Evolutionary conservation across 2,329 filamentous ascomycete genomes (phyloP).

Genomic region (Alternaria incomplexa): DNA sequence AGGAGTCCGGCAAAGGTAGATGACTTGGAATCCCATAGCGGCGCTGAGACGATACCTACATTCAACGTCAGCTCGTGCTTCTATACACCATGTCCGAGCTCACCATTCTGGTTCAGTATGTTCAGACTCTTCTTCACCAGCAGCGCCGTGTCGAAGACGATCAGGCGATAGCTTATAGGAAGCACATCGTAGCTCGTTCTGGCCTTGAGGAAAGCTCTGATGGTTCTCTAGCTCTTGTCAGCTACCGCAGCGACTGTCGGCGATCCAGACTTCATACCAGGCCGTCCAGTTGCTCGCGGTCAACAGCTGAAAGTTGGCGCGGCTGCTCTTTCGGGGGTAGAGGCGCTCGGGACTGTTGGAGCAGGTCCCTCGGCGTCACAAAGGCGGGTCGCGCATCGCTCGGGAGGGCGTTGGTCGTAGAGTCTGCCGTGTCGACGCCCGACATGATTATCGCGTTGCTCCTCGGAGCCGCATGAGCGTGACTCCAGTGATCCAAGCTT

Average conservation of each 20-base stretch:
- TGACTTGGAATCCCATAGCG: slow-evolving; percentile 92
- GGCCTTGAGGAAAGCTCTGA: slow-evolving; percentile 94
- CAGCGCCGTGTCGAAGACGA: slow-evolving; percentile 92
- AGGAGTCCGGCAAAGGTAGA: slow-evolving; percentile 93
- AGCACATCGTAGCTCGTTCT: slow-evolving; percentile 98
- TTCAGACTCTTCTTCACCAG: slow-evolving; percentile 97
- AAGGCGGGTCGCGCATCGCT: slow-evolving; percentile 27
- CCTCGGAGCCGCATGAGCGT: slow-evolving; percentile 44
- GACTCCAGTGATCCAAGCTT: slow-evolving; percentile 12
- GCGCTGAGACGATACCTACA: slow-evolving; percentile 93
- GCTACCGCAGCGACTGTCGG: slow-evolving; percentile 1
- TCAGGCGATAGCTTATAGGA: slow-evolving; percentile 92
- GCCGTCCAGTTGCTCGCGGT: slow-evolving; percentile 79
- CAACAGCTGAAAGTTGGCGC: slow-evolving; percentile 63
- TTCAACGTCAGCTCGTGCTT: slow-evolving; percentile 16
- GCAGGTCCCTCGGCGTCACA: slow-evolving; percentile 29
- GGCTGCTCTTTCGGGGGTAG: slow-evolving; percentile 38
- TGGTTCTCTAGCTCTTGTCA: slow-evolving; percentile 65
- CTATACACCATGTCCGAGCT: slow-evolving; percentile 11
- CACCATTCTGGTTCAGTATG: slow-evolving; percentile 95
- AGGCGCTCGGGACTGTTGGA: slow-evolving; percentile 20
- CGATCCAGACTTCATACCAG: slow-evolving; percentile 62
- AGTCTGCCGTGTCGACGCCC: slow-evolving; percentile 44
- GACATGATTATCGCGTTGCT: slow-evolving; percentile 47
- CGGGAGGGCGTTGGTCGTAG: slow-evolving; percentile 24